A percentile compares a stretch with the other conserved stretches of the same genome.
Conservation (phyloP, 2,329 filamentous ascomycete species). For the Fonsecaea pedrosoi region DNA sequence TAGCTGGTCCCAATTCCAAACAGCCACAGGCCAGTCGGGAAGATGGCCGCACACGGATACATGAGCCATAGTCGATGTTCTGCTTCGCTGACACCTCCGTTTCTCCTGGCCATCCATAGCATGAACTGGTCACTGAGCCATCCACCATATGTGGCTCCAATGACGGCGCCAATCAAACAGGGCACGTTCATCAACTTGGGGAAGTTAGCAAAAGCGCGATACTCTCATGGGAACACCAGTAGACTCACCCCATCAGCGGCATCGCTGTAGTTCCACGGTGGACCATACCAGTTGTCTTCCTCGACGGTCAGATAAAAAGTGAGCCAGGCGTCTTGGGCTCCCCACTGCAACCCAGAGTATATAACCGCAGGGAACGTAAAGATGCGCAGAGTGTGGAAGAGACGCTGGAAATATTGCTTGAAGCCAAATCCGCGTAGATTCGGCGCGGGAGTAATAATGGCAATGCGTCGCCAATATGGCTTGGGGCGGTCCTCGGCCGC, state of each 20-base stretch:
- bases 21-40: conserved; percentile 59
- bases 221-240: neutral
- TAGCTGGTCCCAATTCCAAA: conserved; percentile 61
- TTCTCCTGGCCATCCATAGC: conserved; percentile 61
- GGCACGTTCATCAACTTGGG: conserved; percentile 48
- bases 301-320: conserved; percentile 66
- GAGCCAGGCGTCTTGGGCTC: conserved; percentile 65
- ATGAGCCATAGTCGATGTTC: conserved; percentile 62
- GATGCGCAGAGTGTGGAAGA: conserved; percentile 63
- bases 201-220: neutral
- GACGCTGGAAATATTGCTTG: conserved; percentile 60
- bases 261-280: conserved; percentile 63
- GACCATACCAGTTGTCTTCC: conserved; percentile 62
- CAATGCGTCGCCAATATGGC: conserved; percentile 63
- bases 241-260: conserved; percentile 54
- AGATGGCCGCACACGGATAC: conserved; percentile 58
- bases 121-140: conserved; percentile 64
- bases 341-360: conserved; percentile 66
- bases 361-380: conserved; percentile 65
- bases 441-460: conserved; percentile 62
- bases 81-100: conserved; percentile 62
- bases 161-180: conserved; percentile 54
- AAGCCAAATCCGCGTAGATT: conserved; percentile 62
- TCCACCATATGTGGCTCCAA: conserved; percentile 52
- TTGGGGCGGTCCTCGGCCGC: conserved; percentile 47